Evolutionary conservation across 306 rosid species (phyloP), one percentile per base, ranked within the genome.

Genomic region (Parietaria judaica): DNA sequence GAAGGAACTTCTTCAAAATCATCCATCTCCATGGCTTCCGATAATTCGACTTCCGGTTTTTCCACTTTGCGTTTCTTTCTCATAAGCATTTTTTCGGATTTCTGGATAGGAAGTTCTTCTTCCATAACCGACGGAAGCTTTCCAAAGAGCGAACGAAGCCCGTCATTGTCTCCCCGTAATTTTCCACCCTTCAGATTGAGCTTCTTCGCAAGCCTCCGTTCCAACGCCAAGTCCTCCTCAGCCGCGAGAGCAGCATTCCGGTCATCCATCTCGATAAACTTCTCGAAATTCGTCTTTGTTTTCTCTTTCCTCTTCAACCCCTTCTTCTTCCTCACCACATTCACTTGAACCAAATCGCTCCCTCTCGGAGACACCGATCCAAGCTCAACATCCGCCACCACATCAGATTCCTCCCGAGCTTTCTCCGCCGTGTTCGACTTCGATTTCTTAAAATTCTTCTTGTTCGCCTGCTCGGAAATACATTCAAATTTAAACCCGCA

Each of bases 101-200:
- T 61, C 75, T 71, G 80, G 13, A 23, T 65, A 4, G 89, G 74
- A 1, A 76, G 60, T 51, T 39, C 63, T 44, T 55, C 76, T 41
- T 74, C 82, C 69, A 61, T 14, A 36, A 14, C 48, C 47, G 84
- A 70, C 2, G 76, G 14, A 68, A 81, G 58, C 55, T 89, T 91
- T 56, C 73, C 83, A 6, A 92, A 82, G 7, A 92, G 64, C 9
- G 77, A 11, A 69, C 82, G 84, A 63, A 92, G 60, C 45, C 84
- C 89, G 67, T 80, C 91, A 72, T 88, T 92, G 49, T 68, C 67
- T 35, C 95, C 95, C 74, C 85, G 66, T 70, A 92, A 67, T 64
- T 65, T 88, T 44, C 98, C 96, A 62, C 58, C 73, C 69, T 82
- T 92, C 68, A 88, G 86, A 81, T 82, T 92, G 35, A 92, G 94